phyloP scores from a whole-genome alignment of 768 basidiomycete genomes.

The Obba rivulosa region DNA sequence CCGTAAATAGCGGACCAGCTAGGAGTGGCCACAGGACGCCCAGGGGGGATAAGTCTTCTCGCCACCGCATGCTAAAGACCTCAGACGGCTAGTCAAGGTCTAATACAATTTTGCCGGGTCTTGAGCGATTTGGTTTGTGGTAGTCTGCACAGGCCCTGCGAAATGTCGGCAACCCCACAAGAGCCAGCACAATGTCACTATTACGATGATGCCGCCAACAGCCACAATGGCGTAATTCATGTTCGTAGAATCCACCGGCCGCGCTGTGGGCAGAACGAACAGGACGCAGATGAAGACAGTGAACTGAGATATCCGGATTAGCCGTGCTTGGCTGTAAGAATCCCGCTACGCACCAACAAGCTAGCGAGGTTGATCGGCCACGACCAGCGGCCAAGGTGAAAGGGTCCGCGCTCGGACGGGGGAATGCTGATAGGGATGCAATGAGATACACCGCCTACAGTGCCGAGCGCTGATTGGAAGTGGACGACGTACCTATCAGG shows the following conservation, averaged over 20 bases:
- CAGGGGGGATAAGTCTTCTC: no score
- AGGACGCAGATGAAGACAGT: conserved; percentile 47
- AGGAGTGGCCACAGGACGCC: no score
- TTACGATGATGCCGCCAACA: conserved; percentile 38
- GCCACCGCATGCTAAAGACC: no score
- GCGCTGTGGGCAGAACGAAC: conserved; percentile 51
- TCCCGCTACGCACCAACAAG: conserved; percentile 32
- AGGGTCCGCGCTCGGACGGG: conserved; percentile 38
- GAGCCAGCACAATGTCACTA: conserved; percentile 43
- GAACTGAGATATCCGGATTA: conserved; percentile 31
- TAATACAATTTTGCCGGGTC: conserved; percentile 1
- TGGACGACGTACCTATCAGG: conserved; percentile 36
- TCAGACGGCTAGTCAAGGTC: neutral
- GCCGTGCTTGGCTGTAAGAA: neutral
- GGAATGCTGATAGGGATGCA: conserved; percentile 29
- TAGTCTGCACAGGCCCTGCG: conserved; percentile 39
- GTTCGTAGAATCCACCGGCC: conserved; percentile 41
- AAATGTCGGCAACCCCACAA: conserved; percentile 44
- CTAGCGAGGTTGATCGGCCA: conserved; percentile 46
- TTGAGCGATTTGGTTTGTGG: neutral
- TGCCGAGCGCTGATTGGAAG: neutral
- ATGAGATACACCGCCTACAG: neutral
- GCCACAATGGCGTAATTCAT: conserved; percentile 59
- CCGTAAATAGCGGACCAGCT: no score
- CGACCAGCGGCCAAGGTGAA: conserved; percentile 47